Evolutionary conservation across 2,329 filamentous ascomycete species (phyloP).

Genomic region (Fusarium praegraminearum): DNA sequence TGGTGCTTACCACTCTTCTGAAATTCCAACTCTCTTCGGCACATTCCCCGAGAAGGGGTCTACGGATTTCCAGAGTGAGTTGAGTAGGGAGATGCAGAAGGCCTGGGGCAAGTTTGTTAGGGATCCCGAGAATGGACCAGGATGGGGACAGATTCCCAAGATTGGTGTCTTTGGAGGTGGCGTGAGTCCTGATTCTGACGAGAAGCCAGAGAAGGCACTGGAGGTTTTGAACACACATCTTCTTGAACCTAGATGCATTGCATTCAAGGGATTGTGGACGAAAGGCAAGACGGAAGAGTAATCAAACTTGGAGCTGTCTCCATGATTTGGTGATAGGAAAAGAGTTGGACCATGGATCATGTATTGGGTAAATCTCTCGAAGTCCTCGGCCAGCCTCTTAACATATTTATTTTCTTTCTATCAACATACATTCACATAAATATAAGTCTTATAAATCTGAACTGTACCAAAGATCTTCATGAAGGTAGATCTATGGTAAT

Average conservation of each 20-base stretch:
- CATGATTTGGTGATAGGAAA: background rate
- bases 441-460: no score
- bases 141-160: slow-evolving; percentile 42
- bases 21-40: slow-evolving; percentile 60
- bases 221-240: background rate
- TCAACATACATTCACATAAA: background rate
- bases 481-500: background rate
- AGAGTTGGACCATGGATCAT: background rate
- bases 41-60: slow-evolving; percentile 41
- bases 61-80: slow-evolving; percentile 36
- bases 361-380: no score
- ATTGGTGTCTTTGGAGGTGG: slow-evolving; percentile 46
- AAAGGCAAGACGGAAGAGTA: background rate
- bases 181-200: slow-evolving; percentile 19
- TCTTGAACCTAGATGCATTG: slow-evolving; percentile 29
- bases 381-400: background rate
- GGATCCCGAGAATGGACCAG: slow-evolving; percentile 42
- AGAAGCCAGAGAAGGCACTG: background rate
- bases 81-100: slow-evolving; percentile 45
- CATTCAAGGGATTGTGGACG: slow-evolving; percentile 3
- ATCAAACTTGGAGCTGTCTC: background rate
- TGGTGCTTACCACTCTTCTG: slow-evolving; percentile 61
- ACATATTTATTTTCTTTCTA: background rate
- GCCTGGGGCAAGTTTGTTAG: slow-evolving; percentile 49
- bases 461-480: no score